Evolutionary conservation across 495 filamentous ascomycete species (phyloP).

Genomic region (Neurospora tetraspora): DNA sequence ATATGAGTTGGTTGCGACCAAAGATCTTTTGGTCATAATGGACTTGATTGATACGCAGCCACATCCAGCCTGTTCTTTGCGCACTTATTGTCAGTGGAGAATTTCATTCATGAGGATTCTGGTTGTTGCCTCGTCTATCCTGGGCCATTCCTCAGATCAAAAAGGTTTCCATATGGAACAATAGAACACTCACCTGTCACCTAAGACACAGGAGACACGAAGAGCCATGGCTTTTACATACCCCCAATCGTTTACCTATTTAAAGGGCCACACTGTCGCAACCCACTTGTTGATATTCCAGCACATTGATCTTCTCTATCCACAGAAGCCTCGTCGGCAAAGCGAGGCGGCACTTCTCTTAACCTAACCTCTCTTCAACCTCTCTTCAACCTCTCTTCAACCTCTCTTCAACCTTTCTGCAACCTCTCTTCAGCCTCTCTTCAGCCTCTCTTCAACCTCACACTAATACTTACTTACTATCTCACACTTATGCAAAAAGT

Average conservation of each 20-base stretch:
- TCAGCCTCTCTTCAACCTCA: not conserved
- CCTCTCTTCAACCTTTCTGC: not conserved
- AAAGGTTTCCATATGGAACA: not conserved
- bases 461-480: not conserved
- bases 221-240: not conserved
- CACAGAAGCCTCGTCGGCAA: not conserved
- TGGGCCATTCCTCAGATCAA: not conserved
- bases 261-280: not conserved
- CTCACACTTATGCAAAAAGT: not conserved
- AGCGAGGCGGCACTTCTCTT: not conserved
- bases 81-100: not conserved
- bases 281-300: not conserved
- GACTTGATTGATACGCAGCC: not conserved
- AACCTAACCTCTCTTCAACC: not conserved
- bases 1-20: not conserved
- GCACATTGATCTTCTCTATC: not conserved
- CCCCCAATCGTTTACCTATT: not conserved
- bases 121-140: not conserved
- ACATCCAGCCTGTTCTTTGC: not conserved
- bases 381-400: not conserved
- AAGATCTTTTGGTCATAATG: not conserved
- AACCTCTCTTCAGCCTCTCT: not conserved
- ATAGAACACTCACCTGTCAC: not conserved
- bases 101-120: not conserved
- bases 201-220: not conserved